Percentiles rank a stretch among this genome's conserved stretches.
Conservation (phyloP, 139 green algal genomes). For the Chlamydomonas sp. region DNA sequence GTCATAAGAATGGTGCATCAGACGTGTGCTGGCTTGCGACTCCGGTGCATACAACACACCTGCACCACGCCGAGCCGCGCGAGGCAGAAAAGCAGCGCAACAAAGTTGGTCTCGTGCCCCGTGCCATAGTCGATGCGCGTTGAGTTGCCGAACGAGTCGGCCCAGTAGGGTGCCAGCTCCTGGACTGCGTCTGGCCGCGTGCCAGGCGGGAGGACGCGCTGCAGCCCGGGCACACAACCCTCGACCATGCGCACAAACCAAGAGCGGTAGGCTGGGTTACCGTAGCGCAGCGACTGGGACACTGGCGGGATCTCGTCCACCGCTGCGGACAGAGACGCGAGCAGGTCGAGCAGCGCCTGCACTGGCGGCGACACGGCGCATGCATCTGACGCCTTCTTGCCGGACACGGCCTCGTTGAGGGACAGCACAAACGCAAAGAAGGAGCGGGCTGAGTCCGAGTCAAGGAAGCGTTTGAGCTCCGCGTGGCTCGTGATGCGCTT, state of each 20-base stretch:
- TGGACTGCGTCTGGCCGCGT: constrained; percentile 13
- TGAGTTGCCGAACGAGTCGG: constrained; percentile 86
- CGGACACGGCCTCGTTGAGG: constrained; percentile 32
- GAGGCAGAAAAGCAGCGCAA: constrained; percentile 85
- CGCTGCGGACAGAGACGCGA: constrained; percentile 55
- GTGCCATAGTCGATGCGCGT: constrained; percentile 96
- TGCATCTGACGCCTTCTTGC: constrained; percentile 41
- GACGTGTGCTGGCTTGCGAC: too few species aligned
- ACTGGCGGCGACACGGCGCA: constrained; percentile 19
- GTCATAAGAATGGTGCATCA: too few species aligned
- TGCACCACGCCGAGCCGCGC: constrained; percentile 66
- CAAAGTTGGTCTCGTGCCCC: constrained; percentile 91
- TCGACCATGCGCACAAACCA: constrained; percentile 61
- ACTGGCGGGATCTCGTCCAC: constrained; percentile 78
- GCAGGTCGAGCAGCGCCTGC: constrained; percentile 32
- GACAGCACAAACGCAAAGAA: constrained; percentile 81
- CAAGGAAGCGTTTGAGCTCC: too few species aligned
- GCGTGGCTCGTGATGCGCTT: too few species aligned
- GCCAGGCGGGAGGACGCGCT: constrained; percentile 32
- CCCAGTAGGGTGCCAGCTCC: constrained; percentile 81
- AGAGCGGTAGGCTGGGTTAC: constrained; percentile 83
- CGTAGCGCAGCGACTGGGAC: constrained; percentile 76
- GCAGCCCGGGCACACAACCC: constrained; percentile 29
- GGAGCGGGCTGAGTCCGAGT: too few species aligned
- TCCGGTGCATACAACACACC: too few species aligned